Evolutionary conservation across 2,329 filamentous ascomycete genomes (phyloP).

Genomic region (Knufia fluminis): DNA sequence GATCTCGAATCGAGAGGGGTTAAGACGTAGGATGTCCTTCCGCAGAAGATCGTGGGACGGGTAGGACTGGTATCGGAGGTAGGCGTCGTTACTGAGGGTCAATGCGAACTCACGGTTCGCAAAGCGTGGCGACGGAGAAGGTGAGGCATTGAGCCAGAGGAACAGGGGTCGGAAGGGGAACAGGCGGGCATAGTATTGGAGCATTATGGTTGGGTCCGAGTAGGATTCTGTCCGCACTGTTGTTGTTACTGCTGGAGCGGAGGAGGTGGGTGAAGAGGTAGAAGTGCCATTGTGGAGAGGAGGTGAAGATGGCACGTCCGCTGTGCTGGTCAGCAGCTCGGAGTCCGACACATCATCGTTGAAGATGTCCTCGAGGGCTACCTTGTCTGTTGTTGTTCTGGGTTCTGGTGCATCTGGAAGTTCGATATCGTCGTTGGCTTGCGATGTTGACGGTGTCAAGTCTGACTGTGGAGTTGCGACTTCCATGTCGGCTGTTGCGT

Average conservation of each 20-base stretch:
- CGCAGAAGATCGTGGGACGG: constrained; percentile 63
- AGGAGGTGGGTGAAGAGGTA: constrained; percentile 30
- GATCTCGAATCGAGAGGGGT: constrained; percentile 94
- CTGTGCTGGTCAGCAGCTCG: constrained; percentile 44
- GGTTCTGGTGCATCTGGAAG: constrained; percentile 21
- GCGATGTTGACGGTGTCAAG: constrained; percentile 7
- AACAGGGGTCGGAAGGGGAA: constrained; percentile 93
- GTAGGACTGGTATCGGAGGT: constrained; percentile 83
- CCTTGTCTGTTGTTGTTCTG: constrained; percentile 18
- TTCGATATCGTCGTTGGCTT: constrained; percentile 14
- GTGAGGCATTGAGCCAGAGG: constrained; percentile 94
- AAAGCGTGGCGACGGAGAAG: constrained; percentile 78
- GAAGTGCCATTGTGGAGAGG: constrained; percentile 28
- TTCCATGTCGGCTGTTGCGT: constrained; percentile 3
- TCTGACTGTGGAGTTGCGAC: constrained; percentile 11
- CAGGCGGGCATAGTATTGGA: constrained; percentile 87
- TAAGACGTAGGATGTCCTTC: constrained; percentile 79
- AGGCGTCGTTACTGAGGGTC: constrained; percentile 83
- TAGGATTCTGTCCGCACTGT: constrained; percentile 9
- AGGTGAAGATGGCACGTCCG: constrained; percentile 29
- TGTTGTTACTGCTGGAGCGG: constrained; percentile 24
- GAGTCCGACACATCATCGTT: constrained; percentile 31
- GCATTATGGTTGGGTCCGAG: constrained; percentile 62
- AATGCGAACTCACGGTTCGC: constrained; percentile 91
- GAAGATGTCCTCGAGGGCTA: constrained; percentile 51